Evolutionary conservation across 495 filamentous ascomycete species (phyloP).

Genomic region (Penicillium alfredii): DNA sequence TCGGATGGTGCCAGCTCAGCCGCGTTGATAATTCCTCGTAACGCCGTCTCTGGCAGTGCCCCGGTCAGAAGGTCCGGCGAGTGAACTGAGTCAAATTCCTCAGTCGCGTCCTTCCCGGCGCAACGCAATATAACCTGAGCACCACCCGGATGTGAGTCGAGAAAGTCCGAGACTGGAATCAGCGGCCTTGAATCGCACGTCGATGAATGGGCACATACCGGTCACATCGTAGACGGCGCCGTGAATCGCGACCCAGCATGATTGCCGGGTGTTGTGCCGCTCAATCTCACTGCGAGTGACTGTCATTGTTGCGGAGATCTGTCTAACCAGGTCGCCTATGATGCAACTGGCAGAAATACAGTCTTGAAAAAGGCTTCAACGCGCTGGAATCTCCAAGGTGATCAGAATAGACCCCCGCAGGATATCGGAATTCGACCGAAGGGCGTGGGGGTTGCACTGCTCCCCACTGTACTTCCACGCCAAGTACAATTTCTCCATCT

Average conservation of each 20-base stretch:
- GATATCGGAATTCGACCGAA: too few species aligned
- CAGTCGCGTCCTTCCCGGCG: constrained; percentile 81
- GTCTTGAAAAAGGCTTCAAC: too few species aligned
- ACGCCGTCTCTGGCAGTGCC: constrained; percentile 15
- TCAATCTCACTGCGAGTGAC: constrained; percentile 48
- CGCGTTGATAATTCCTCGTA: constrained; percentile 19
- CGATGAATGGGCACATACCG: constrained; percentile 21
- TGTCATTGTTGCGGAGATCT: too few species aligned
- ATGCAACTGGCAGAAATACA: too few species aligned
- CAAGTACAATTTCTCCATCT: neutral
- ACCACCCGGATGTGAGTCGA: constrained; percentile 69
- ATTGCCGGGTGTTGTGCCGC: constrained; percentile 60
- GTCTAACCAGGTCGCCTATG: too few species aligned
- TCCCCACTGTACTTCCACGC: too few species aligned
- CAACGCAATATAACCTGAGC: constrained; percentile 74
- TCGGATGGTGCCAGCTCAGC: constrained; percentile 1
- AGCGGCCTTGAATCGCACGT: neutral
- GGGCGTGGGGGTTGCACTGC: constrained; percentile 3
- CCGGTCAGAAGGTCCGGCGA: constrained; percentile 49
- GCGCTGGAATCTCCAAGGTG: too few species aligned
- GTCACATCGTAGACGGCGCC: constrained; percentile 77
- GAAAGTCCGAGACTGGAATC: constrained; percentile 19
- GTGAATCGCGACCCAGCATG: constrained; percentile 78
- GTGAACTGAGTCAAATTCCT: constrained; percentile 78
- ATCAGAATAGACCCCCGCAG: too few species aligned